Evolutionary conservation across 371 early-diverging fungal genomes (phyloP).

Genomic region (Mortierella sp.): DNA sequence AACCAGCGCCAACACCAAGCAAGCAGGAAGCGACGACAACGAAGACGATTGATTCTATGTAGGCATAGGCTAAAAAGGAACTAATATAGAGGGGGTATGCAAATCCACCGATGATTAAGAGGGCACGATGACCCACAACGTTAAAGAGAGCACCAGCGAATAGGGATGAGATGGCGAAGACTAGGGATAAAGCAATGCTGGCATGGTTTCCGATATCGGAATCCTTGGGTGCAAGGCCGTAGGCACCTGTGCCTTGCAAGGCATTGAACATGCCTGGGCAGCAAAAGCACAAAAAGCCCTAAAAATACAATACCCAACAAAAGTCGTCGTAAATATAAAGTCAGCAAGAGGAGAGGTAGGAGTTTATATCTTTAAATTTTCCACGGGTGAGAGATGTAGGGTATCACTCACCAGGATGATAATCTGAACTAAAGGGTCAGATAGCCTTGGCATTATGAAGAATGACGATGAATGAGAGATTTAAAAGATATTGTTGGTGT

Average conservation of each 20-base stretch:
- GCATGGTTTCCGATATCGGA: constrained; percentile 75
- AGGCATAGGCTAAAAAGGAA: constrained; percentile 67
- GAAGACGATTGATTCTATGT: constrained; percentile 58
- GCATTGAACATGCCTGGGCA: constrained; percentile 92
- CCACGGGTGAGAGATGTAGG: too few relatives aligned
- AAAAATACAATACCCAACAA: background rate
- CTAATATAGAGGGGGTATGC: constrained; percentile 69
- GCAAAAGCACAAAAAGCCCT: constrained; percentile 80
- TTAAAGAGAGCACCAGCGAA: constrained; percentile 75
- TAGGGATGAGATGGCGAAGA: constrained; percentile 78
- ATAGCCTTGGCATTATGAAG: too few relatives aligned
- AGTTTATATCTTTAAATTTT: too few relatives aligned
- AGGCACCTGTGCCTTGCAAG: constrained; percentile 71
- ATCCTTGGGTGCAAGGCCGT: constrained; percentile 68
- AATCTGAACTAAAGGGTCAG: too few relatives aligned
- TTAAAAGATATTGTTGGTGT: too few relatives aligned
- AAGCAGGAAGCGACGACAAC: constrained; percentile 73
- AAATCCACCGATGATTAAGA: constrained; percentile 66
- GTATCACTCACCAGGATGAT: too few relatives aligned
- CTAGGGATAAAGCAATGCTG: constrained; percentile 76
- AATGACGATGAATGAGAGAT: too few relatives aligned
- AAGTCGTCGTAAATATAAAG: too few relatives aligned
- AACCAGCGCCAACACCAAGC: constrained; percentile 67
- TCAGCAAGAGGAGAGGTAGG: too few relatives aligned
- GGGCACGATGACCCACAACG: constrained; percentile 65